These are phyloP conservation scores for Aquilaria yunnanensis DNA, from an alignment of 345 rosid species.

Conservation along the genomic window DNA sequence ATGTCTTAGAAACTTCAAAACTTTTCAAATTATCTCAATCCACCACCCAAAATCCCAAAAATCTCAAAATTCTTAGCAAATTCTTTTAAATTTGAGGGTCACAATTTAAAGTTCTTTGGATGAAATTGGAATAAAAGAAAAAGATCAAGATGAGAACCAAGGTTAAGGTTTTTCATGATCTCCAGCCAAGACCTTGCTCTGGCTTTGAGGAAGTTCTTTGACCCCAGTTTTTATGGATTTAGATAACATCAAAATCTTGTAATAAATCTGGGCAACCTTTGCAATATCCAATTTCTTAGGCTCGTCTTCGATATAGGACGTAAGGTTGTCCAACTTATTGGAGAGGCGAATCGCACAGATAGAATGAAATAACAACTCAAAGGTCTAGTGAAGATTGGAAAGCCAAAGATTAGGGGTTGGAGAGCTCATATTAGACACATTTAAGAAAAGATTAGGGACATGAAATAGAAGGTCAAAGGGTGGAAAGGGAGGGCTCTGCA, in stretches of 20 bases:
- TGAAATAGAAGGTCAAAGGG: slow-evolving; percentile 78
- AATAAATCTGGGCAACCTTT: slow-evolving; percentile 86
- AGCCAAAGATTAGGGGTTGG: slow-evolving; percentile 67
- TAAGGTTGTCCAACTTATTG: slow-evolving; percentile 73
- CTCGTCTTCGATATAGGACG: slow-evolving; percentile 39
- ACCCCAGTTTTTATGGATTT: too few species aligned
- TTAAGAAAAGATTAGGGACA: slow-evolving; percentile 80
- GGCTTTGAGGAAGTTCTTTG: too few species aligned
- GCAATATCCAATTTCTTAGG: slow-evolving; percentile 82
- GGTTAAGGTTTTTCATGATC: too few species aligned
- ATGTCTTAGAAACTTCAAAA: too few species aligned
- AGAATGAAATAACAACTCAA: slow-evolving; percentile 72
- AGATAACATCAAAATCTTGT: slow-evolving; percentile 64
- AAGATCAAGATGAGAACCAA: too few species aligned
- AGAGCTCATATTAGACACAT: slow-evolving; percentile 79
- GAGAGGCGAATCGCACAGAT: slow-evolving; percentile 73
- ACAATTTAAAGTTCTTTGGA: too few species aligned
- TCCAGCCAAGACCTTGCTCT: too few species aligned
- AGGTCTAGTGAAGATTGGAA: slow-evolving; percentile 60
- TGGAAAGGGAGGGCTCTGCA: slow-evolving; percentile 76
- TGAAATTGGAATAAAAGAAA: too few species aligned
- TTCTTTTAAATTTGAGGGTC: too few species aligned
- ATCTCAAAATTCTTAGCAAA: too few species aligned
- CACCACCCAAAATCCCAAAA: too few species aligned
- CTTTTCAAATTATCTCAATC: too few species aligned